A percentile compares a stretch with the other conserved stretches of the same genome.
phyloP scores from a whole-genome alignment of 2,329 filamentous ascomycete species.

The Fusarium circinatum region DNA sequence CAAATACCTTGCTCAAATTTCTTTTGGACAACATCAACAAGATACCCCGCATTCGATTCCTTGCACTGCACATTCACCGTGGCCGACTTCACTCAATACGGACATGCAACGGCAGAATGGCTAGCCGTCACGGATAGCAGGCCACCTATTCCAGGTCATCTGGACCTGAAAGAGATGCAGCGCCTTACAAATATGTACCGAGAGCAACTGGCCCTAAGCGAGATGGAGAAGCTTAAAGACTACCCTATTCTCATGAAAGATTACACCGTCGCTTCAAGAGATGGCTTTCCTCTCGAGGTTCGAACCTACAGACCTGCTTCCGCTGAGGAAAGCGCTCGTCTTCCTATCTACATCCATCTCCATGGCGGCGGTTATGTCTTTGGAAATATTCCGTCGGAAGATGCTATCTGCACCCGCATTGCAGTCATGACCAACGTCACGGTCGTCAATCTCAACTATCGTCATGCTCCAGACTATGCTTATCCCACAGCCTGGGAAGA shows the following conservation, averaged over 20 bases:
- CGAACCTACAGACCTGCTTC: constrained; percentile 36
- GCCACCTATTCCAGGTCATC: not conserved
- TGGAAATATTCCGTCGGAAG: constrained; percentile 64
- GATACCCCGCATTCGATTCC: not conserved
- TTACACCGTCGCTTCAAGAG: constrained; percentile 36
- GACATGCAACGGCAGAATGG: constrained; percentile 57
- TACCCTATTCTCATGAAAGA: constrained; percentile 48
- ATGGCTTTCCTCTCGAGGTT: constrained; percentile 27
- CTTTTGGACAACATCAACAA: fast-evolving
- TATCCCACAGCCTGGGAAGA: constrained; percentile 66
- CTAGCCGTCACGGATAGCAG: constrained; percentile 45
- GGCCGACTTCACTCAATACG: constrained; percentile 52
- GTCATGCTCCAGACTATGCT: constrained; percentile 64
- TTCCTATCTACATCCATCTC: constrained; percentile 63
- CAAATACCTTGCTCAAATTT: fast-evolving
- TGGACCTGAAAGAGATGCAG: constrained; percentile 26
- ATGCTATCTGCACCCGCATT: constrained; percentile 60
- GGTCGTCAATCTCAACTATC: constrained; percentile 67
- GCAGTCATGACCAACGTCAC: constrained; percentile 54
- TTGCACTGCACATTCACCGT: not conserved
- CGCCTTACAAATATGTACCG: constrained; percentile 22
- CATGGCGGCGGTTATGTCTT: constrained; percentile 68
- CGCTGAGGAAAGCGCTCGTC: constrained; percentile 43
- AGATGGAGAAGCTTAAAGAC: constrained; percentile 9
- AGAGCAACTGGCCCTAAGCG: constrained; percentile 8